phyloP scores from a whole-genome alignment of 306 rosid species.

The Prunus mongolica region DNA sequence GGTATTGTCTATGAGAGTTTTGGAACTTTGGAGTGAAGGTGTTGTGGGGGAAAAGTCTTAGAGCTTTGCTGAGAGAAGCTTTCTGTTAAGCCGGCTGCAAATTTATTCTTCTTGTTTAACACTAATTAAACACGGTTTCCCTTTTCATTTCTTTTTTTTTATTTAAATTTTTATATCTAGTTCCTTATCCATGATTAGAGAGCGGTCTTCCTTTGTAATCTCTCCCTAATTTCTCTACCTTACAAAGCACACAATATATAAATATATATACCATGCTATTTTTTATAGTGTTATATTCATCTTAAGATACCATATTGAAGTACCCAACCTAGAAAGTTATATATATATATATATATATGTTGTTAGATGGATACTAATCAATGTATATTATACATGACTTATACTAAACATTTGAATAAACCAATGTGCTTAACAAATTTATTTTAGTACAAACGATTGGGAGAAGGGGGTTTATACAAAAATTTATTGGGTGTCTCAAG shows the following conservation, averaged over 20 bases:
- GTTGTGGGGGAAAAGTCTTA: slow-evolving; percentile 54
- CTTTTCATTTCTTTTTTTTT: not conserved
- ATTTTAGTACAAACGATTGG: too few species aligned
- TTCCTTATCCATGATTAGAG: not conserved
- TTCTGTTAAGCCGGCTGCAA: slow-evolving; percentile 59
- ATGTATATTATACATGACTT: too few species aligned
- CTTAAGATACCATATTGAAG: not conserved
- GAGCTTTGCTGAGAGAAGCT: slow-evolving; percentile 36
- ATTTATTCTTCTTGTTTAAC: not conserved
- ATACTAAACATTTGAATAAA: too few species aligned
- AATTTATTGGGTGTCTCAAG: too few species aligned
- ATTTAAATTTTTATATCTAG: not conserved
- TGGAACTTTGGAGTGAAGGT: slow-evolving; percentile 24
- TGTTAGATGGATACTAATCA: not conserved
- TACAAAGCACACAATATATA: too few species aligned
- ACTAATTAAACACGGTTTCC: not conserved
- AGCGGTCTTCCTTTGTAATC: not conserved
- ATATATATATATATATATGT: not conserved
- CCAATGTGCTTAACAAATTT: too few species aligned
- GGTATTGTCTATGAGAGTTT: slow-evolving; percentile 41
- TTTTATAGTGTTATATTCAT: too few species aligned
- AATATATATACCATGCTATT: too few species aligned
- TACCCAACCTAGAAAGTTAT: not conserved
- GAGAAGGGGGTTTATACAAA: too few species aligned
- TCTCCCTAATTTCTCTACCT: not conserved